These are phyloP conservation scores for Aspergillus indologenus DNA, from an alignment of 495 filamentous ascomycete species.

Conservation along the genomic window DNA sequence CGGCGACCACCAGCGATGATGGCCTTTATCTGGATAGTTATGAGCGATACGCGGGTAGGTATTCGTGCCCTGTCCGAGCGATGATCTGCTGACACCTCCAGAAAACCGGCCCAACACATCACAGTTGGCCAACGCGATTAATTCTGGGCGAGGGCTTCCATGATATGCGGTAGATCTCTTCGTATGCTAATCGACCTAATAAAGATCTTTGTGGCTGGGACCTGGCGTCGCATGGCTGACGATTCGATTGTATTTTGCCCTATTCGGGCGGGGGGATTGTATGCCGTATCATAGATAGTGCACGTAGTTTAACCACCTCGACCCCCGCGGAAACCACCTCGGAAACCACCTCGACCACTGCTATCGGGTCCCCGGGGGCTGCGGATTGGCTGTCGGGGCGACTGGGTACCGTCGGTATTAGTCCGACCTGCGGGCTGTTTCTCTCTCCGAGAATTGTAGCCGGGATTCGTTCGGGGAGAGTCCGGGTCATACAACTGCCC, in stretches of 20 bases:
- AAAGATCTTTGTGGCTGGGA: background rate
- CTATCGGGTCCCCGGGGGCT: constrained; percentile 71
- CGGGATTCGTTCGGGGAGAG: constrained; percentile 57
- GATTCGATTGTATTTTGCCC: background rate
- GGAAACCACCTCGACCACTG: constrained; percentile 72
- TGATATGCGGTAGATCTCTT: constrained; percentile 17
- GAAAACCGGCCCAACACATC: constrained; percentile 62
- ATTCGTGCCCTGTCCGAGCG: background rate
- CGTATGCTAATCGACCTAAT: background rate
- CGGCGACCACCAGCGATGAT: constrained; percentile 72
- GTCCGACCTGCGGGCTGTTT: constrained; percentile 32
- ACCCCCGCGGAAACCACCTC: constrained; percentile 52
- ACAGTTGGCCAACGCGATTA: constrained; percentile 56
- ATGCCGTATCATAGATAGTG: background rate
- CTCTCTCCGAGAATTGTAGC: constrained; percentile 52
- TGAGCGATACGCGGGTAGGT: constrained; percentile 60
- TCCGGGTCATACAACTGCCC: constrained; percentile 72
- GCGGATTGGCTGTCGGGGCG: constrained; percentile 59
- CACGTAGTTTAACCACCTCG: constrained; percentile 31
- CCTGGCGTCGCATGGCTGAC: background rate
- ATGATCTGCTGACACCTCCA: constrained; percentile 26
- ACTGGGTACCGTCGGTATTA: constrained; percentile 30
- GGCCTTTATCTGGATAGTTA: constrained; percentile 74
- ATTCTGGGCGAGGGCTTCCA: constrained; percentile 53
- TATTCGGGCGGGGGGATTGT: constrained; percentile 4